Percentiles rank a stretch among this genome's conserved stretches.
Conservation (phyloP, 2,329 filamentous ascomycete species). For the Colletotrichum tanaceti region DNA sequence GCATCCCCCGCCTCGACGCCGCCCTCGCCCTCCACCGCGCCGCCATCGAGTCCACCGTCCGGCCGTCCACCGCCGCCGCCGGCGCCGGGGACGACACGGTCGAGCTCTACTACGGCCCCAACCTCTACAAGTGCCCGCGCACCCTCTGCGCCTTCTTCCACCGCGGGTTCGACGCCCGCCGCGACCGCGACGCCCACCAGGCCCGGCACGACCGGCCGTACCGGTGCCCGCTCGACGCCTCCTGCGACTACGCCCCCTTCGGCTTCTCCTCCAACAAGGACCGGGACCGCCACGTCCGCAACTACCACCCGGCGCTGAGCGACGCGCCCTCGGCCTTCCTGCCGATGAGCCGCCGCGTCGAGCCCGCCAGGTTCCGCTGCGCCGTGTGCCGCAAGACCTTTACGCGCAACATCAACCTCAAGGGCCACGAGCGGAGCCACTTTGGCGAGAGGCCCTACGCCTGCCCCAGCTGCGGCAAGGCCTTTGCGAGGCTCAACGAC, state of each 20-base stretch:
- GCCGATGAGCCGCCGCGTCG: constrained; percentile 40
- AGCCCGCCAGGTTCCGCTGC: constrained; percentile 47
- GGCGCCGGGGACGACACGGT: constrained; percentile 22
- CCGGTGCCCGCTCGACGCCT: constrained; percentile 49
- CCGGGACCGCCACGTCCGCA: constrained; percentile 48
- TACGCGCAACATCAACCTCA: constrained; percentile 51
- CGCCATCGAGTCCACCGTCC: constrained; percentile 45
- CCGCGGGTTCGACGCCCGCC: constrained; percentile 51
- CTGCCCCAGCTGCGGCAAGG: constrained; percentile 48
- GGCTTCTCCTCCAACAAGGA: constrained; percentile 57
- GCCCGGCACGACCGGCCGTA: constrained; percentile 55
- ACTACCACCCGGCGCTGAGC: constrained; percentile 45
- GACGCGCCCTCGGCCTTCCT: constrained; percentile 42
- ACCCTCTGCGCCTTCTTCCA: constrained; percentile 57
- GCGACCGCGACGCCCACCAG: constrained; percentile 50
- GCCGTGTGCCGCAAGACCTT: constrained; percentile 52
- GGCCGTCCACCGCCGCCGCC: not conserved
- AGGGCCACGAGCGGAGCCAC: constrained; percentile 52
- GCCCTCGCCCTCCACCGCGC: constrained; percentile 47
- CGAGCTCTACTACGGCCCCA: constrained; percentile 51
- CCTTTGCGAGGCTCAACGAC: constrained; percentile 51
- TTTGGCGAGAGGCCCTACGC: constrained; percentile 48
- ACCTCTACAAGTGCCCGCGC: constrained; percentile 55
- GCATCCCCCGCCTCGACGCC: constrained; percentile 45
- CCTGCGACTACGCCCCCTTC: constrained; percentile 50